Conservation (phyloP, 495 filamentous ascomycete genomes). For the Choiromyces venosus region DNA sequence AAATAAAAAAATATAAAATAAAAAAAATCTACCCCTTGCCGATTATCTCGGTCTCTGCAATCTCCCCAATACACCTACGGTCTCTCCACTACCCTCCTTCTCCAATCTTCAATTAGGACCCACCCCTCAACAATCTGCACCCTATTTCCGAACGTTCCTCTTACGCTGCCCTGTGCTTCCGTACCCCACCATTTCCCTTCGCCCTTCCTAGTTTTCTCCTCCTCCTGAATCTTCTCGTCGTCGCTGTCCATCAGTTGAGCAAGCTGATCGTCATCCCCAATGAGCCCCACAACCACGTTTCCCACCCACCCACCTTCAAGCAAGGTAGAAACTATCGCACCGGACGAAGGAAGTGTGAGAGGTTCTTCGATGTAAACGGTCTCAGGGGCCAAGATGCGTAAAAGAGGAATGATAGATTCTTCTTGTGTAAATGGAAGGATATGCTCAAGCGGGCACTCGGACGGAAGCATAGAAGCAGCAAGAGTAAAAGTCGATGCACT, state of each 20-base stretch:
- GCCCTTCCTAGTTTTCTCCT: slow-evolving; percentile 30
- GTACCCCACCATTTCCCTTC: slow-evolving; percentile 40
- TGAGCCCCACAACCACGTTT: slow-evolving; percentile 32
- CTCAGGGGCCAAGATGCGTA: slow-evolving; percentile 28
- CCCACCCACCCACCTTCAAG: slow-evolving; percentile 23
- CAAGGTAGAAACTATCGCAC: slow-evolving; percentile 22
- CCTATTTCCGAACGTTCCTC: slow-evolving; percentile 28
- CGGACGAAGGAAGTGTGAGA: slow-evolving; percentile 14
- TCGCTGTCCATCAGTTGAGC: slow-evolving; percentile 31
- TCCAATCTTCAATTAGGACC: slow-evolving; percentile 37
- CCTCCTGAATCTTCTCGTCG: slow-evolving; percentile 19
- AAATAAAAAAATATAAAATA: no score
- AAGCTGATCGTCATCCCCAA: slow-evolving; percentile 33
- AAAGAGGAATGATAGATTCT: slow-evolving; percentile 14
- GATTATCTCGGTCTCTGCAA: not conserved
- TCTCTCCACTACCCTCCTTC: slow-evolving; percentile 39
- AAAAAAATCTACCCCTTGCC: not conserved
- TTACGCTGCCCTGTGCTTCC: slow-evolving; percentile 9
- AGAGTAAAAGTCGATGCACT: slow-evolving; percentile 27
- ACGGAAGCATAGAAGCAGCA: slow-evolving; percentile 24
- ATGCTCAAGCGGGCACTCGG: slow-evolving; percentile 26
- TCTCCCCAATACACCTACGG: not conserved
- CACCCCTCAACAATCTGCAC: slow-evolving; percentile 39
- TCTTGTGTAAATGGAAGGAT: slow-evolving; percentile 30
- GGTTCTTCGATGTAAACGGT: slow-evolving; percentile 38